phyloP scores from a whole-genome alignment of 2,329 filamentous ascomycete genomes.

The Microcyclosporella mali region DNA sequence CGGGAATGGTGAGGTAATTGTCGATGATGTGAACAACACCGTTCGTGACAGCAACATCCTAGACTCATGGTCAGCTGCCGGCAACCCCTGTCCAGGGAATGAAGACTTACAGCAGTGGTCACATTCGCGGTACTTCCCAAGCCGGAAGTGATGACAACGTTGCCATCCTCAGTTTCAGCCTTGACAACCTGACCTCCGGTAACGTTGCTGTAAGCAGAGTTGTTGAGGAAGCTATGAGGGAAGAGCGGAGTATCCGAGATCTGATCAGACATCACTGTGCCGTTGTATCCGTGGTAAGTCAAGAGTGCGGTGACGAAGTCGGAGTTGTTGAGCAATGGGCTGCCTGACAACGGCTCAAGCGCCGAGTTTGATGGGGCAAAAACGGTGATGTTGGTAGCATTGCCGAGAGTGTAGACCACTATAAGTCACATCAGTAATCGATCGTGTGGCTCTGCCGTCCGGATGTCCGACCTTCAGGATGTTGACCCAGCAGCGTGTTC shows the following conservation, averaged over 20 bases:
- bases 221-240: constrained; percentile 45
- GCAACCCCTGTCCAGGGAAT: not conserved
- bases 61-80: not conserved
- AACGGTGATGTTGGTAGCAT: constrained; percentile 49
- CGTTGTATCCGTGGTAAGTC: constrained; percentile 54
- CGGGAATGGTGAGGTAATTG: constrained; percentile 38
- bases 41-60: constrained; percentile 20
- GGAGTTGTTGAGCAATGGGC: constrained; percentile 21
- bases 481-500: constrained; percentile 9
- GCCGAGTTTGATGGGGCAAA: constrained; percentile 53
- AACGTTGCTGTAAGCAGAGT: constrained; percentile 51
- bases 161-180: constrained; percentile 30
- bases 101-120: constrained; percentile 40
- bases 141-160: constrained; percentile 49
- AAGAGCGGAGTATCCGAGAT: constrained; percentile 37
- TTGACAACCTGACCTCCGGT: constrained; percentile 52
- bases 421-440: constrained; percentile 2
- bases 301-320: constrained; percentile 43
- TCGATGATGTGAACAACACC: constrained; percentile 46
- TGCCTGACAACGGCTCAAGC: constrained; percentile 30
- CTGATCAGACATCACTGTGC: constrained; percentile 39
- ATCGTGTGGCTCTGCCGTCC: not conserved
- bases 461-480: constrained; percentile 11
- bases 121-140: constrained; percentile 46
- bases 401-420: constrained; percentile 28